phyloP scores from a whole-genome alignment of 805 yeast species.

The Candida awuae region DNA sequence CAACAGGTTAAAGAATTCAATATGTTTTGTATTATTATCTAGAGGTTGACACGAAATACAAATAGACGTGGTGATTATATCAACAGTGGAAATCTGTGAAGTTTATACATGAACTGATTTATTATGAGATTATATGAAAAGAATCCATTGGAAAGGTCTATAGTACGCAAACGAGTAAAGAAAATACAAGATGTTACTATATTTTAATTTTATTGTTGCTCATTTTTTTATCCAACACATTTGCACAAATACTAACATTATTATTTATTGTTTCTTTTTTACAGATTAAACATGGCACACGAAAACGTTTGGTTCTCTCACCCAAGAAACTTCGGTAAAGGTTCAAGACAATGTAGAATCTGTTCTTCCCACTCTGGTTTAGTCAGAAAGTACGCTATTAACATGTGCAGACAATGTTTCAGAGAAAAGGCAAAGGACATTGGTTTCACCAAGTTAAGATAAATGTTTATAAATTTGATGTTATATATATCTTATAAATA shows the following conservation, averaged over 20 bases:
- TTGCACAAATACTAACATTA: constrained; percentile 17
- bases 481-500: neutral
- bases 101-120: too few relatives aligned
- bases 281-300: constrained; percentile 86
- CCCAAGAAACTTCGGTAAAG: constrained; percentile 99
- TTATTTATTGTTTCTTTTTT: neutral
- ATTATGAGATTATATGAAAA: too few relatives aligned
- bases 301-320: constrained; percentile 99
- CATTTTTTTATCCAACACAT: neutral
- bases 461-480: constrained; percentile 32
- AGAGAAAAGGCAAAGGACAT: constrained; percentile 99
- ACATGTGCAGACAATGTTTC: constrained; percentile 99
- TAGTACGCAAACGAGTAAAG: too few relatives aligned
- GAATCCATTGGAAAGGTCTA: too few relatives aligned
- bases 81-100: too few relatives aligned
- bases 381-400: constrained; percentile 99
- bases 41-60: too few relatives aligned
- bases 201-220: too few relatives aligned
- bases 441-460: constrained; percentile 98
- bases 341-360: constrained; percentile 99
- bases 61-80: too few relatives aligned
- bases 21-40: too few relatives aligned
- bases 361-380: constrained; percentile 98
- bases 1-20: too few relatives aligned
- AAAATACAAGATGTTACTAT: too few relatives aligned